Conservation (phyloP, 169 alveolate species). For the Plasmodium billcollinsi region DNA sequence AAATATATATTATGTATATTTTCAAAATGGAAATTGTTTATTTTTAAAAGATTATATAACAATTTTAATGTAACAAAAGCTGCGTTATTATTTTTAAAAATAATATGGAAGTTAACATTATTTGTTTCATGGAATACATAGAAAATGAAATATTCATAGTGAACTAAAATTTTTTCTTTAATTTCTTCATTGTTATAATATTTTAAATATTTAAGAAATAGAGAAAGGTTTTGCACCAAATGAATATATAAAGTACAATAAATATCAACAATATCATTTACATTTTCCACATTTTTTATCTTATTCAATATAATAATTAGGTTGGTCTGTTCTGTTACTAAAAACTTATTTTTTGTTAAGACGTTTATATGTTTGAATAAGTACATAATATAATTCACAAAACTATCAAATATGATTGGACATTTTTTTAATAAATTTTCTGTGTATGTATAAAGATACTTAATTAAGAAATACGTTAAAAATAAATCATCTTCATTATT, state of each 20-base stretch:
- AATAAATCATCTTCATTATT: slow-evolving; percentile 48
- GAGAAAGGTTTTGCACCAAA: neutral
- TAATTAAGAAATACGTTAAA: slow-evolving; percentile 15
- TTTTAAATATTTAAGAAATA: slow-evolving; percentile 55
- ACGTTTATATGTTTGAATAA: slow-evolving; percentile 9
- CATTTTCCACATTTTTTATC: neutral
- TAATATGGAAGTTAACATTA: slow-evolving; percentile 36
- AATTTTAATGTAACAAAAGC: slow-evolving; percentile 44
- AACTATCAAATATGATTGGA: slow-evolving; percentile 25
- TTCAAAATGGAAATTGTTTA: slow-evolving; percentile 33
- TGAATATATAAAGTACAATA: slow-evolving; percentile 32
- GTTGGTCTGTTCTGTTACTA: neutral
- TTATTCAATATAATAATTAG: slow-evolving; percentile 7
- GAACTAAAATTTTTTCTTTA: slow-evolving; percentile 28
- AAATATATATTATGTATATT: slow-evolving; percentile 62
- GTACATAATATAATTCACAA: slow-evolving; percentile 26
- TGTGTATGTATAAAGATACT: slow-evolving; percentile 14
- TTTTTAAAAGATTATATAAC: slow-evolving; percentile 24
- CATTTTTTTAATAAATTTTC: slow-evolving; percentile 45
- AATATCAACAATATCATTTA: neutral
- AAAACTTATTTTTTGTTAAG: slow-evolving; percentile 15
- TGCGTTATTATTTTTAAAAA: slow-evolving; percentile 45
- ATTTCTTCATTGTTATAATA: slow-evolving; percentile 36
- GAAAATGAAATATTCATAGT: slow-evolving; percentile 55
- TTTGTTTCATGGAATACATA: slow-evolving; percentile 13